These are phyloP conservation scores for Trichoderma brevicompactum DNA, from an alignment of 2,329 filamentous ascomycete species.

Conservation along the genomic window DNA sequence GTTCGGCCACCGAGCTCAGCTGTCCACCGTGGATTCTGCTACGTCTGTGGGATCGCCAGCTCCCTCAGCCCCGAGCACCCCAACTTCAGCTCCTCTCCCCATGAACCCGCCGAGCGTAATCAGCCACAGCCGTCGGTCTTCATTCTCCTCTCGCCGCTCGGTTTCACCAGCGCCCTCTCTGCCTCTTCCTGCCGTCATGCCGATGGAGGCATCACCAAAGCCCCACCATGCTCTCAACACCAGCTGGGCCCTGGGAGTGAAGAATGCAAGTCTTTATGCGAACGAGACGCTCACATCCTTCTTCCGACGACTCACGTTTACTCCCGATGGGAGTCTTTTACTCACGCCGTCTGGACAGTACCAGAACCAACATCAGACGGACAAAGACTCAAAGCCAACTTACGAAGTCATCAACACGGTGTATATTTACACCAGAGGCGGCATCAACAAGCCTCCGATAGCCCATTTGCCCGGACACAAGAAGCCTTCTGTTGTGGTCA, in stretches of 20 bases:
- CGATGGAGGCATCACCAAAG: conserved; percentile 86
- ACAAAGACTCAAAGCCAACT: conserved; percentile 70
- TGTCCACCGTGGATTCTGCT: conserved; percentile 58
- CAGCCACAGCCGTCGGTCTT: conserved; percentile 91
- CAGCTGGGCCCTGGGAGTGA: conserved; percentile 64
- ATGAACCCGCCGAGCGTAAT: conserved; percentile 95
- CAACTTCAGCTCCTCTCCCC: conserved; percentile 82
- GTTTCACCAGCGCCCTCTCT: conserved; percentile 92
- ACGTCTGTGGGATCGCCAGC: conserved; percentile 75
- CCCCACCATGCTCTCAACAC: conserved; percentile 61
- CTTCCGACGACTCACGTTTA: conserved; percentile 90
- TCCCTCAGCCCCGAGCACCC: conserved; percentile 91
- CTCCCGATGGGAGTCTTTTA: conserved; percentile 90
- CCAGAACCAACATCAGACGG: conserved; percentile 72
- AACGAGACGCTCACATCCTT: conserved; percentile 98
- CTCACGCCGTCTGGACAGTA: conserved; percentile 96
- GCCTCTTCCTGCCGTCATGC: conserved; percentile 93
- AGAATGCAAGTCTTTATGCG: conserved; percentile 88
- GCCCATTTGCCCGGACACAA: conserved; percentile 96
- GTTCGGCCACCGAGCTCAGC: conserved; percentile 67
- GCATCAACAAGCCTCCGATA: conserved; percentile 94
- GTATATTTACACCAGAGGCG: conserved; percentile 95
- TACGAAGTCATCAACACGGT: conserved; percentile 96
- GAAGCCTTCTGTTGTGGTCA: conserved; percentile 94
- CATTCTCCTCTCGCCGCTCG: conserved; percentile 85